These are phyloP conservation scores for Diaporthe eres DNA, from an alignment of 2,329 filamentous ascomycete species.

Conservation along the genomic window DNA sequence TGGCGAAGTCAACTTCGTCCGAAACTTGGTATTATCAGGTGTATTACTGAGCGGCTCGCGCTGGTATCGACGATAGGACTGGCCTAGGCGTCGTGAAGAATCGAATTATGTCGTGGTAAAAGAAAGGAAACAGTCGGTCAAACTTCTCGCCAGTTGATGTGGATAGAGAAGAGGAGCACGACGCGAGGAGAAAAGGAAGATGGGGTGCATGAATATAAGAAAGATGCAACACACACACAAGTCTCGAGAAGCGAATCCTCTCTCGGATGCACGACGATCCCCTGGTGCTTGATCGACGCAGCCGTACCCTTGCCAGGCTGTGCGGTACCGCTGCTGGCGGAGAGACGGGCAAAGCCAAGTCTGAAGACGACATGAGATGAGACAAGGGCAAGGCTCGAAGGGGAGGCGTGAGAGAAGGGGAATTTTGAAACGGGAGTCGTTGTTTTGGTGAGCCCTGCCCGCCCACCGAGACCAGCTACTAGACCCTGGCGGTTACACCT, in stretches of 20 bases:
- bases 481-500: slow-evolving; percentile 25
- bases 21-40: slow-evolving; percentile 21
- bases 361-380: slow-evolving; percentile 22
- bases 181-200: slow-evolving; percentile 44
- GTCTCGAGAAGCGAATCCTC: slow-evolving; percentile 29
- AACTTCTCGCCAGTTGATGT: slow-evolving; percentile 42
- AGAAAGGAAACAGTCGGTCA: slow-evolving; percentile 44
- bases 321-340: slow-evolving; percentile 34
- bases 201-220: slow-evolving; percentile 45
- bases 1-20: slow-evolving; percentile 40
- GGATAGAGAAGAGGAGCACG: slow-evolving; percentile 45
- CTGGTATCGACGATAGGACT: slow-evolving; percentile 60
- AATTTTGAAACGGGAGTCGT: slow-evolving; percentile 36
- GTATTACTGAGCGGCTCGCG: slow-evolving; percentile 60
- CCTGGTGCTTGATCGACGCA: slow-evolving; percentile 40
- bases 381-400: slow-evolving; percentile 36
- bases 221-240: slow-evolving; percentile 31
- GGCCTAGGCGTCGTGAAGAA: slow-evolving; percentile 56
- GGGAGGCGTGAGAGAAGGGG: slow-evolving; percentile 23
- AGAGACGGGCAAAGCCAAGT: slow-evolving; percentile 33
- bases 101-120: slow-evolving; percentile 43
- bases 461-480: slow-evolving; percentile 27
- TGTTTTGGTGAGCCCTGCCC: slow-evolving; percentile 36
- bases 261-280: slow-evolving; percentile 38
- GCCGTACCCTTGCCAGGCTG: slow-evolving; percentile 34